phyloP scores from a whole-genome alignment of 495 filamentous ascomycete genomes.

The Annulohypoxylon bovei region DNA sequence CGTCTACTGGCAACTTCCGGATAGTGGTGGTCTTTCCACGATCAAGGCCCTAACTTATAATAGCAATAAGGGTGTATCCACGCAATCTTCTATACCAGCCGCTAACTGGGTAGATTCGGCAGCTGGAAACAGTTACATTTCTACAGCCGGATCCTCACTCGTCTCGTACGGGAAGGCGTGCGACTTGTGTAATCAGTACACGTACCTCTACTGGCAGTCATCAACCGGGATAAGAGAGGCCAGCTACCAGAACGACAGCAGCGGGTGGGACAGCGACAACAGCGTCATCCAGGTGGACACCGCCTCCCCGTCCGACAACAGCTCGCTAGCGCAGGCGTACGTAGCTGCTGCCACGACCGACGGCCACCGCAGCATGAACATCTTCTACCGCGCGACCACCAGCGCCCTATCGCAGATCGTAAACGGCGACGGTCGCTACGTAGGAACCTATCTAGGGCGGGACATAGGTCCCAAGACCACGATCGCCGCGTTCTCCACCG shows the following conservation, averaged over 20 bases:
- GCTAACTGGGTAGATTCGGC: constrained; percentile 38
- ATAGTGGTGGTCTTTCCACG: constrained; percentile 33
- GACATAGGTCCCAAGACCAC: constrained; percentile 36
- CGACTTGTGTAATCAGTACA: constrained; percentile 42
- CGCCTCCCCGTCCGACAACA: constrained; percentile 32
- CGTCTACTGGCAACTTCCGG: constrained; percentile 44
- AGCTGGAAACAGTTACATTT: constrained; percentile 38
- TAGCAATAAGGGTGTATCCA: constrained; percentile 24
- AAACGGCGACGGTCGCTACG: constrained; percentile 38
- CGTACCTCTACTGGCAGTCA: constrained; percentile 44
- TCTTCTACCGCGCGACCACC: constrained; percentile 45
- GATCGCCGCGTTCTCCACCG: constrained; percentile 46
- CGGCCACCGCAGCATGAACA: constrained; percentile 42
- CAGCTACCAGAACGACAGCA: constrained; percentile 26
- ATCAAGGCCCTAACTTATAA: constrained; percentile 39
- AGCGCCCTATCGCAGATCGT: constrained; percentile 40
- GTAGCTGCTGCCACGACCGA: constrained; percentile 28
- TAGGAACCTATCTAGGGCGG: constrained; percentile 31
- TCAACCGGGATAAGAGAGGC: constrained; percentile 33
- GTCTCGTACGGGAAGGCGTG: constrained; percentile 46
- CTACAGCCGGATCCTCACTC: constrained; percentile 38
- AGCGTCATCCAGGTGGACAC: constrained; percentile 18
- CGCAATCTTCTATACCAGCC: constrained; percentile 10
- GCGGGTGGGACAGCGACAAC: constrained; percentile 22
- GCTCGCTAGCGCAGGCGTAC: constrained; percentile 37